phyloP scores from a whole-genome alignment of 495 filamentous ascomycete species.

The Penicillium fimorum region DNA sequence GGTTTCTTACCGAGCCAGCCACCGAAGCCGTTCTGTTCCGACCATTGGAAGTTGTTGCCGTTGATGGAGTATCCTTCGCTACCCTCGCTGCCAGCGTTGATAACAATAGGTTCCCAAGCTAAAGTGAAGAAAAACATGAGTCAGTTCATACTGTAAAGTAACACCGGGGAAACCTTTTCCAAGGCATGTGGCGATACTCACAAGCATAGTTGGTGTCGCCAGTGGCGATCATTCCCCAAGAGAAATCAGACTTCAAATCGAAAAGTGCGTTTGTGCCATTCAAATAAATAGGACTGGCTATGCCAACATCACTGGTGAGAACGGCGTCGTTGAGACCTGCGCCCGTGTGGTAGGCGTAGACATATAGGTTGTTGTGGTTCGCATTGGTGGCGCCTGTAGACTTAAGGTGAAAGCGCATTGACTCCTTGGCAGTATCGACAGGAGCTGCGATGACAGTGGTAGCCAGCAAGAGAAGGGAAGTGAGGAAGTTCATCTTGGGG shows the following conservation, averaged over 20 bases:
- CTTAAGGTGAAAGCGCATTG: constrained; percentile 44
- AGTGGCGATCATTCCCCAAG: constrained; percentile 39
- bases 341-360: constrained; percentile 50
- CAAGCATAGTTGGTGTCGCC: constrained; percentile 26
- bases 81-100: constrained; percentile 40
- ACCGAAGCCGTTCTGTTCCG: constrained; percentile 38
- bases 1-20: constrained; percentile 50
- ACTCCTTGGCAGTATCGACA: constrained; percentile 13
- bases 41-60: constrained; percentile 39
- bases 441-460: constrained; percentile 27
- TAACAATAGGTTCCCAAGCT: constrained; percentile 45
- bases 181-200: constrained; percentile 11
- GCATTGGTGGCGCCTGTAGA: constrained; percentile 33
- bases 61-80: constrained; percentile 40
- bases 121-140: constrained; percentile 1
- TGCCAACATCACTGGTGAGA: constrained; percentile 27
- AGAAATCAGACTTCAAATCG: constrained; percentile 16
- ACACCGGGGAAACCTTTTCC: neutral
- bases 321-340: constrained; percentile 48
- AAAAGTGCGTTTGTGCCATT: constrained; percentile 37
- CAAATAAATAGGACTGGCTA: constrained; percentile 36
- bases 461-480: constrained; percentile 30
- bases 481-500: constrained; percentile 36
- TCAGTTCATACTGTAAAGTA: neutral
- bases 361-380: constrained; percentile 43